Percentiles rank a stretch among this genome's conserved stretches.
These are phyloP conservation scores for Saururus chinensis DNA, from an alignment of 164 flowering plant genomes.

Conservation along the genomic window DNA sequence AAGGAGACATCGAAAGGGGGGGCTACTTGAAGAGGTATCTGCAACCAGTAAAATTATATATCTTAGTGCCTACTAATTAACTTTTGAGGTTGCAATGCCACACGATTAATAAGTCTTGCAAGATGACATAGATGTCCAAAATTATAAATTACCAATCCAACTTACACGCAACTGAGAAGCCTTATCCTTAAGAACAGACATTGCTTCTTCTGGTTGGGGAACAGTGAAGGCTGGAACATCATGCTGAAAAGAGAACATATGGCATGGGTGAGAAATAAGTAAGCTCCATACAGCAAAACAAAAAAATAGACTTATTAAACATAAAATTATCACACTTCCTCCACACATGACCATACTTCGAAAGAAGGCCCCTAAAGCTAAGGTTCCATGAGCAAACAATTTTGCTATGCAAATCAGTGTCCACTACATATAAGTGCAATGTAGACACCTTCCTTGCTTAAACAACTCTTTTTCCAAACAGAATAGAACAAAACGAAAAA, in stretches of 20 bases:
- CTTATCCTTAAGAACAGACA: conserved; percentile 65
- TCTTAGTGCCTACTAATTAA: not conserved
- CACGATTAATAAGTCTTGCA: not conserved
- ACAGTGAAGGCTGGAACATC: conserved; percentile 94
- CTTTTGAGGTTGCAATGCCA: not conserved
- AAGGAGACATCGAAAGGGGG: conserved; percentile 53
- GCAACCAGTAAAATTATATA: conserved; percentile 13
- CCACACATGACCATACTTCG: no score
- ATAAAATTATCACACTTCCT: no score
- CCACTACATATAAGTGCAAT: no score
- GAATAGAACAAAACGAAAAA: no score
- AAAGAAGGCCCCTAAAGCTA: no score
- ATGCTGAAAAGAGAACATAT: conserved; percentile 26
- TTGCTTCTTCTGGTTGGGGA: conserved; percentile 95
- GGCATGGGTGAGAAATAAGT: not conserved
- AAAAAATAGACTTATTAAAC: no score
- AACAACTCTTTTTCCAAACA: no score
- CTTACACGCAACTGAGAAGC: conserved; percentile 73
- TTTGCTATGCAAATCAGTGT: no score
- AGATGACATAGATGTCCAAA: not conserved
- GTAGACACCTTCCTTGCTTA: no score
- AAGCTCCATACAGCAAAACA: no score
- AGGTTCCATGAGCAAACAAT: no score
- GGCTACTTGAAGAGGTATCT: conserved; percentile 74
- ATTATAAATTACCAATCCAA: not conserved